Conservation (phyloP, 179 eudicot genomes). For the Kewa caespitosa region DNA sequence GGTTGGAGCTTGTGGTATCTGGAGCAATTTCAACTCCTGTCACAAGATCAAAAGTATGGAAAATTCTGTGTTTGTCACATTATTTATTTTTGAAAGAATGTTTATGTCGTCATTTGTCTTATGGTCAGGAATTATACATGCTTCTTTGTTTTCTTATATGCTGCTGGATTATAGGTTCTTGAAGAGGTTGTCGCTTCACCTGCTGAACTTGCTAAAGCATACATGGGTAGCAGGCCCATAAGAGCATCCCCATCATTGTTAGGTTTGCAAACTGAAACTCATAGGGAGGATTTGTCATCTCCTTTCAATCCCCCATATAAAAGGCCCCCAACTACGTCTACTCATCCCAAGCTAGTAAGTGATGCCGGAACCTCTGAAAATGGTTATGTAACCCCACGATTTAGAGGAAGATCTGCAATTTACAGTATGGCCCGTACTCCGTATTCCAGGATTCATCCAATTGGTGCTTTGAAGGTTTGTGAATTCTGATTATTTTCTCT, state of each 20-base stretch:
- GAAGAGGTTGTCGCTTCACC: slow-evolving; percentile 74
- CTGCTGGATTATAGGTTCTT: slow-evolving; percentile 42
- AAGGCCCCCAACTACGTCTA: slow-evolving; percentile 38
- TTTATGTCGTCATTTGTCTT: not conserved
- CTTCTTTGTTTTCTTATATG: slow-evolving; percentile 5
- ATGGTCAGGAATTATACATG: not conserved
- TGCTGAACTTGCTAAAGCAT: slow-evolving; percentile 95
- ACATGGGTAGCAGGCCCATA: slow-evolving; percentile 73
- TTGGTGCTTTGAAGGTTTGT: slow-evolving; percentile 44
- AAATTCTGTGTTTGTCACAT: not conserved
- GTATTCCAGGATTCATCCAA: slow-evolving; percentile 53
- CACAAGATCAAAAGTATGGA: slow-evolving; percentile 45
- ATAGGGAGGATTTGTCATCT: slow-evolving; percentile 37
- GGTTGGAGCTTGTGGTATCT: slow-evolving; percentile 26
- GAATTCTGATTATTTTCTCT: not conserved
- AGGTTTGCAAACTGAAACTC: slow-evolving; percentile 41
- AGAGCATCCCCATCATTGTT: slow-evolving; percentile 51
- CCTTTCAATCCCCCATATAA: slow-evolving; percentile 32
- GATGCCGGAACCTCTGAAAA: slow-evolving; percentile 42
- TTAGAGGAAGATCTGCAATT: slow-evolving; percentile 81
- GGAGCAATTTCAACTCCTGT: slow-evolving; percentile 43
- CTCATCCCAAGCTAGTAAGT: slow-evolving; percentile 35
- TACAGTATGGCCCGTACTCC: slow-evolving; percentile 89
- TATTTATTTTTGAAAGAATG: not conserved
- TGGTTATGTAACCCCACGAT: slow-evolving; percentile 63